phyloP scores from a whole-genome alignment of 2,329 filamentous ascomycete genomes.

The Penicillium sp. region DNA sequence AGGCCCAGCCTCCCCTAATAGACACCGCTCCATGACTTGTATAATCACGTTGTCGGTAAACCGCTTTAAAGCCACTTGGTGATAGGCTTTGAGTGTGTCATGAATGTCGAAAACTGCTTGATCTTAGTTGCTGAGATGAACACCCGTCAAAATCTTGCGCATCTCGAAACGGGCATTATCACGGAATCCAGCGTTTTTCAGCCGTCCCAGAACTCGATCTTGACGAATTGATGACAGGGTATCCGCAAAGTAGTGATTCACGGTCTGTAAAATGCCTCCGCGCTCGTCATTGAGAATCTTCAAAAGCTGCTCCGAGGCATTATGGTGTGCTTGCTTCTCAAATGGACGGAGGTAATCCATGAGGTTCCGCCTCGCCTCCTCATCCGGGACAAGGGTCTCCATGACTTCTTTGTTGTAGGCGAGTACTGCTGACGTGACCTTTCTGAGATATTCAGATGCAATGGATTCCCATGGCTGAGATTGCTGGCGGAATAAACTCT shows the following conservation, averaged over 20 bases:
- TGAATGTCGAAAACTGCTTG: slow-evolving; percentile 30
- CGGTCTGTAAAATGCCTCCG: slow-evolving; percentile 46
- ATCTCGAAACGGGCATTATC: not conserved
- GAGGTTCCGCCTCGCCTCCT: slow-evolving; percentile 10
- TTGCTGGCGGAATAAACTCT: slow-evolving; percentile 20
- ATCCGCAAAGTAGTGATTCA: slow-evolving; percentile 53
- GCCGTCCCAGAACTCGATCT: slow-evolving; percentile 10
- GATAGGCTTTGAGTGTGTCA: slow-evolving; percentile 8
- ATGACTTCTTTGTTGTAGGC: not conserved
- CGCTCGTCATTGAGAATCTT: slow-evolving; percentile 55
- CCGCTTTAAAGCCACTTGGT: slow-evolving; percentile 53
- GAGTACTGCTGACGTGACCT: slow-evolving; percentile 1
- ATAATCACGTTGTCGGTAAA: slow-evolving; percentile 61
- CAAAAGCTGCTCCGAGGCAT: slow-evolving; percentile 35
- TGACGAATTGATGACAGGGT: slow-evolving; percentile 31
- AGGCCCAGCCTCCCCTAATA: slow-evolving; percentile 53
- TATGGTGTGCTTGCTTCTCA: slow-evolving; percentile 51
- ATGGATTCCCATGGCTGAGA: slow-evolving; percentile 13
- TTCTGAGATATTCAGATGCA: not conserved
- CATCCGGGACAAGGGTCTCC: not conserved
- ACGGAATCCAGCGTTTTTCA: slow-evolving; percentile 4
- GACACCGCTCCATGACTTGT: slow-evolving; percentile 55
- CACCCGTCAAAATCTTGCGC: slow-evolving; percentile 8
- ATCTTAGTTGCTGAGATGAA: slow-evolving; percentile 38
- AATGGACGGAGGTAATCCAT: slow-evolving; percentile 10